Evolutionary conservation across 441 rosid species (phyloP).

Genomic region (Euphorbia celastroides): DNA sequence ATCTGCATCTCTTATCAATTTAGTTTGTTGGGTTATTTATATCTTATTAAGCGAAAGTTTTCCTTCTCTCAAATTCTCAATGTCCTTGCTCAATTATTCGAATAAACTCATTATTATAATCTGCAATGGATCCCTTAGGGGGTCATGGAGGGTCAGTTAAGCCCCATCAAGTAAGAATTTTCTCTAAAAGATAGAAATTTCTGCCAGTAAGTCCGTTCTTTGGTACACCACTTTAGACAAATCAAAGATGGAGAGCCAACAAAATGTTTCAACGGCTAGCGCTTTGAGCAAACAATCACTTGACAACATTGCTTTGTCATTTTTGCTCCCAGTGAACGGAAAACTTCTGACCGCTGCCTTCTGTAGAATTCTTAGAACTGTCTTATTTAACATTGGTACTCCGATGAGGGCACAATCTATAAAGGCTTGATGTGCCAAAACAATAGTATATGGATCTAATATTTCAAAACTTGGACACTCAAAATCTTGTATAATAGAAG

Average conservation of each 20-base stretch:
- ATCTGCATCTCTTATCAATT: not conserved
- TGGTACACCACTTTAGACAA: not conserved
- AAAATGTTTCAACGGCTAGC: not conserved
- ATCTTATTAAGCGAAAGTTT: not conserved
- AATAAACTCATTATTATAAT: not conserved
- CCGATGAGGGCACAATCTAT: not conserved
- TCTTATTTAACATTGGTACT: no score
- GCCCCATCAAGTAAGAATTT: not conserved
- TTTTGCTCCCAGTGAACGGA: no score
- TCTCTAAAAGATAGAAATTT: not conserved
- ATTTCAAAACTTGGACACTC: not conserved
- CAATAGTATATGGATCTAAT: not conserved
- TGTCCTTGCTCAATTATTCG: conserved; percentile 7
- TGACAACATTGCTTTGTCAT: not conserved
- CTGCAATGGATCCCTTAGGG: not conserved
- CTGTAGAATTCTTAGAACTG: no score
- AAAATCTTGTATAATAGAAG: not conserved
- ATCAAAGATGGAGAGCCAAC: not conserved
- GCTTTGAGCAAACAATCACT: not conserved
- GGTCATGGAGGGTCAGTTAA: not conserved
- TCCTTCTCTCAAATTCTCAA: not conserved
- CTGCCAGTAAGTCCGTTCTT: not conserved
- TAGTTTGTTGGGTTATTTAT: not conserved
- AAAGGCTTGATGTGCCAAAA: not conserved
- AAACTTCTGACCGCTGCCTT: no score